Conservation (phyloP, 768 basidiomycete genomes). For the Boletellus emodensis region DNA sequence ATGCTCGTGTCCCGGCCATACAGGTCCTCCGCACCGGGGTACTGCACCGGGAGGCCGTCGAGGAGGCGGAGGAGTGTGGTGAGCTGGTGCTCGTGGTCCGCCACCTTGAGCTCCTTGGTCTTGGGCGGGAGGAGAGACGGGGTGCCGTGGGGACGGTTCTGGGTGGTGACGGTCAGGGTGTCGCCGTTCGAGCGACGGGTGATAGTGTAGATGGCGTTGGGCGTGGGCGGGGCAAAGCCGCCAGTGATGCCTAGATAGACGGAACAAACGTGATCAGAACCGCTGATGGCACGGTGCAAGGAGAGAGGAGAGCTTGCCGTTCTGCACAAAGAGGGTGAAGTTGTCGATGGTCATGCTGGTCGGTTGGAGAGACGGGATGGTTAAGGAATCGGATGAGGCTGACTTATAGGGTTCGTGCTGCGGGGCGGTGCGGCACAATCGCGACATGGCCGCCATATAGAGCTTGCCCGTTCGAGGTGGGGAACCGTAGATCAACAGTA, state of each 20-base stretch:
- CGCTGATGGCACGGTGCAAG: no score
- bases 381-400: neutral
- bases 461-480: neutral
- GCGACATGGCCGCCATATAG: conserved; percentile 1
- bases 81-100: conserved; percentile 5
- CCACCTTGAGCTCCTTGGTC: conserved; percentile 45
- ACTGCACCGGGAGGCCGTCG: conserved; percentile 37
- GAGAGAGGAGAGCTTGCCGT: conserved; percentile 37
- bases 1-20: conserved; percentile 70
- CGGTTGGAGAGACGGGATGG: neutral
- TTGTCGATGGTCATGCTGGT: conserved; percentile 16
- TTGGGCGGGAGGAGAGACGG: conserved; percentile 40
- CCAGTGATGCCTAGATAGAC: conserved; percentile 61
- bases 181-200: conserved; percentile 35
- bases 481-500: no score
- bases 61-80: conserved; percentile 53
- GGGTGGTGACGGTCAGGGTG: conserved; percentile 43
- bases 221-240: conserved; percentile 69
- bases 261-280: neutral
- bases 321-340: conserved; percentile 40
- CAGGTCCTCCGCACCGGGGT: conserved; percentile 62
- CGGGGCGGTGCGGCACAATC: neutral
- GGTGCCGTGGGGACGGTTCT: conserved; percentile 47
- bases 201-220: conserved; percentile 51
- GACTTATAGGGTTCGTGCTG: neutral